Base-by-base conservation (phyloP, 192 early-diverging fungal species). In the Rhizophagus sp. region DNA sequence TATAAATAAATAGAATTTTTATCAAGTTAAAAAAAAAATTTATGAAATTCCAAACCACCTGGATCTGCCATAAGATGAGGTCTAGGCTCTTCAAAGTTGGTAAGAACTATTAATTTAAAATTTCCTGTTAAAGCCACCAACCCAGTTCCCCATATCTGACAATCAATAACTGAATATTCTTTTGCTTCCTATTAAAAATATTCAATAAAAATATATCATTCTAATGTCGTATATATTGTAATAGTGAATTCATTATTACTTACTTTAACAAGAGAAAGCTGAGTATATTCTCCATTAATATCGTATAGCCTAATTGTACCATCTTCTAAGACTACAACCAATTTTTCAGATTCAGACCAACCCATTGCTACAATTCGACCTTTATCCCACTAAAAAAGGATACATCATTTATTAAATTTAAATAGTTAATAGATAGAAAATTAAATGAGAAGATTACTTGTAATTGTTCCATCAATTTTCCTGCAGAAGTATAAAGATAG, bases 71-170 rank as follows among this genome's bases (percentile, higher is more conserved):
- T 84, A 22, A 87, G 75, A 17, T 88, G 84, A 3, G 96, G 96
- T 80, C 93, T 88, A 30, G 97, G 96, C 75, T 97, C 96, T 22
- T 90, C 87, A 66, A 96, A 91, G 79, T 97, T 92, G 67, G 93
- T 92, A 19, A 99, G 89, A 10, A 92, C 92, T 39, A 99, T 89
- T 24, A 99, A 83, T 67, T 93, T 88, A 71, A 85, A 93, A 71
- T 94, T 94, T 73, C 91, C 90, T 1, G 95, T 96, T 84, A 99
- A 85, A 7, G 94, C 98, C 5, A 99, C 96, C 39, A 99, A 82
- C 27, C 97, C 98, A n/a, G 89, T 91, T 50, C 91, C 93, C 94
- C 93, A 98, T 79, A 99, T 92, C 57, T 91, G 87, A 82, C 93
- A 95, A 47, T 97, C 97, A 22, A 95, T 83, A 0, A 99, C 87